Base-by-base conservation (phyloP, 805 yeast species). In the Wickerhamomyces strasburgensis region DNA sequence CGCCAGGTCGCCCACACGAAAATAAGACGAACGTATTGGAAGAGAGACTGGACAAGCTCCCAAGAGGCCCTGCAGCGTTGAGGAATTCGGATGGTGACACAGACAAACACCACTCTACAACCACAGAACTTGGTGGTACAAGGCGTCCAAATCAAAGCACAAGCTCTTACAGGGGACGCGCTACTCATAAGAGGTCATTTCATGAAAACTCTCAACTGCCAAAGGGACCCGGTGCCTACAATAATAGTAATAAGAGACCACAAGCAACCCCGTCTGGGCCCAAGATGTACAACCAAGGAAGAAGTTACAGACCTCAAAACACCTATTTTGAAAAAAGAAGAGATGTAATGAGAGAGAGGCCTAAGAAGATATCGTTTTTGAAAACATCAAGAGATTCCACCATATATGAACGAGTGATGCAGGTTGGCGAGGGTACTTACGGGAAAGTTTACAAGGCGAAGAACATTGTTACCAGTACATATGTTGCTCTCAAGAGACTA, bases 371-470 rank as follows among this genome's bases (percentile, higher is more conserved):
- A 2, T 48, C 56, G 6, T 52, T 46, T 27, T 28, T 48, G 23
- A 52, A 47, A 33, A 42, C 54, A 4, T 29, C 44, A 2, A 48
- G 58, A 39, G 43, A 38, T n/a, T 43, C 53, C 8, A 46, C 57
- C 0, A 50, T 65, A 3, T 87, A 83, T 57, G 80, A 81, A 46
- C 67, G 89, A 37, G 75, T 85, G 1, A 71, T 75, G 28, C 98
- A 93, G 56, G 98, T 93, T 5, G 98, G 98, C n/a, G 98, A 93
- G 61, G 98, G 98, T 8, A 93, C 98, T 0, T 93, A 93, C 58
- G 98, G 98, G 14, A 88, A 86, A 57, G 99, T 93, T 15, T 88
- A 84, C 64, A 87, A 88, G 55, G 96, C 96, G 0, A 68, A 67
- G 33, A 88, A 93, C 56, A 62, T 63, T 13, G 64, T 75, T 5